Evolutionary conservation across 2,329 filamentous ascomycete genomes (phyloP).

Genomic region (Akanthomyces muscarius): DNA sequence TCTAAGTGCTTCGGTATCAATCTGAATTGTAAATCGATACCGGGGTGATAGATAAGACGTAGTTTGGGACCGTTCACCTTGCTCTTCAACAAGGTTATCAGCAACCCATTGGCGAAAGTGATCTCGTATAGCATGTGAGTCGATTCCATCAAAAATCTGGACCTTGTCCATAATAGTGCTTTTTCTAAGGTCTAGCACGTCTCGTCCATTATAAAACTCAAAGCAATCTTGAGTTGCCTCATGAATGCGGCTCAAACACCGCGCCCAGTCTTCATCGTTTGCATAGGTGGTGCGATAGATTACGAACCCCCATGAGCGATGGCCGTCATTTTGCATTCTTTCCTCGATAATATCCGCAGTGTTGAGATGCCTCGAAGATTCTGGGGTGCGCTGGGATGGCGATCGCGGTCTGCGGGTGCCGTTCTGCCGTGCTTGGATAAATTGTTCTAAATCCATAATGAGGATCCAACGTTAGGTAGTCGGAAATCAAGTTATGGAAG

Average conservation of each 20-base stretch:
- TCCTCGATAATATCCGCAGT: constrained; percentile 9
- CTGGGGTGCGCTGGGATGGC: constrained; percentile 4
- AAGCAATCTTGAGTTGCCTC: not conserved
- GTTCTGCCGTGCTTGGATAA: constrained; percentile 4
- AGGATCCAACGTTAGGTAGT: not conserved
- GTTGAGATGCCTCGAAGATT: constrained; percentile 4
- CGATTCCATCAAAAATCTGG: not conserved
- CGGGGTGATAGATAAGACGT: constrained; percentile 7
- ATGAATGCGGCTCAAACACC: constrained; percentile 3
- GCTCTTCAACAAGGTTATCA: constrained; percentile 7
- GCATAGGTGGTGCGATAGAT: constrained; percentile 13
- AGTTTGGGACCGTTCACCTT: constrained; percentile 2
- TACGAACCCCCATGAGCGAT: constrained; percentile 10
- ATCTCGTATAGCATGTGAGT: constrained; percentile 8
- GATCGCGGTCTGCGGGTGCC: constrained; percentile 7
- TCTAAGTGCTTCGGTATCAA: constrained; percentile 3
- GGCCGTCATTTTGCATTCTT: constrained; percentile 2
- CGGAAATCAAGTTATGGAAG: constrained; percentile 3
- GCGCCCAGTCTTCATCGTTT: constrained; percentile 4
- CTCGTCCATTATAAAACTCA: constrained; percentile 6
- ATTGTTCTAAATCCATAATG: constrained; percentile 9
- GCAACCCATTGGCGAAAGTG: constrained; percentile 10
- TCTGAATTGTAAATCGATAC: constrained; percentile 12
- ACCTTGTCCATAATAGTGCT: constrained; percentile 7
- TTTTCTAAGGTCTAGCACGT: constrained; percentile 3